These are phyloP conservation scores for Tagetes erecta DNA, from an alignment of 129 eudicot genomes.

Conservation along the genomic window DNA sequence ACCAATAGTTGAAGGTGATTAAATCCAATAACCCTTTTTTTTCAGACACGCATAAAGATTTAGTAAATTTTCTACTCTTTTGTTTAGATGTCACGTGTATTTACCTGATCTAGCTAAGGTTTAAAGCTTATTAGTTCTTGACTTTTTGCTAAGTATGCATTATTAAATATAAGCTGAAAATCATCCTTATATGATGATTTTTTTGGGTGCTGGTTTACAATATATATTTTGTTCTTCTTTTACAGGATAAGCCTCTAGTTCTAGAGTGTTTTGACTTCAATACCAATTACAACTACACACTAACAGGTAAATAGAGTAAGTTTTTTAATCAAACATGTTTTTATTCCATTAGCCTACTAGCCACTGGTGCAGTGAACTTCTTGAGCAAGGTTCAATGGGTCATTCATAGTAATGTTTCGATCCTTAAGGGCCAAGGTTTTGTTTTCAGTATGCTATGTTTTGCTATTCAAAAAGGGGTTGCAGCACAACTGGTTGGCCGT, in stretches of 20 bases:
- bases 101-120: too few relatives aligned
- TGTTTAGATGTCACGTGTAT: slow-evolving; percentile 66
- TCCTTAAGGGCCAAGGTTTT: too few relatives aligned
- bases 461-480: too few relatives aligned
- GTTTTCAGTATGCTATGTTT: too few relatives aligned
- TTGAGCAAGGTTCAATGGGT: too few relatives aligned
- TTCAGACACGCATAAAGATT: neutral
- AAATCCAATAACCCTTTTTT: too few relatives aligned
- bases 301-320: slow-evolving; percentile 46
- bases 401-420: too few relatives aligned
- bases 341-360: too few relatives aligned
- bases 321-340: neutral
- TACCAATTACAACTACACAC: slow-evolving; percentile 59
- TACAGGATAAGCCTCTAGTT: slow-evolving; percentile 73
- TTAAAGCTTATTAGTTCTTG: neutral
- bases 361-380: too few relatives aligned
- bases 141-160: neutral
- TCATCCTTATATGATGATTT: slow-evolving; percentile 5
- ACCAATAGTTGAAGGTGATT: too few relatives aligned
- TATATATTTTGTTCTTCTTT: neutral
- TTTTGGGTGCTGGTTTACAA: neutral
- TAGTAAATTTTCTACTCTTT: slow-evolving; percentile 11
- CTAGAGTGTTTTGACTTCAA: slow-evolving; percentile 95
- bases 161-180: slow-evolving; percentile 13
- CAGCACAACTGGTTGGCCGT: too few relatives aligned